phyloP scores from a whole-genome alignment of 139 green algal species.

The Volvox reticuliferus region DNA sequence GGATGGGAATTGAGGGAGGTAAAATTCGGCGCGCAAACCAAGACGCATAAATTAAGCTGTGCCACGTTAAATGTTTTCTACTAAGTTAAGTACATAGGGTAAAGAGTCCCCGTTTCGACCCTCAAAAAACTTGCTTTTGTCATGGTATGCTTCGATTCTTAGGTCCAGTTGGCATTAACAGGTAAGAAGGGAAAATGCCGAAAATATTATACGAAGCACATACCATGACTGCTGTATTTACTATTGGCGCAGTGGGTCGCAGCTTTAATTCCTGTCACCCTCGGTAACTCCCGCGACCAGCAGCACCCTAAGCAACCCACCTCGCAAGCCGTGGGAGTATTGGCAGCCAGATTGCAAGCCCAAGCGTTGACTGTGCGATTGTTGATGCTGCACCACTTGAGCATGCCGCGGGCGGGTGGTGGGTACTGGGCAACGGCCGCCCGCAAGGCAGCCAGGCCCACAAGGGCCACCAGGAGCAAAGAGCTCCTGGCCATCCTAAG shows the following conservation, averaged over 20 bases:
- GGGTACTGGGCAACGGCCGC: conserved; percentile 26
- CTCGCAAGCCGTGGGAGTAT: conserved; percentile 31
- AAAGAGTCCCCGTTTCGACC: too few species aligned
- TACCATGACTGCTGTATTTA: too few species aligned
- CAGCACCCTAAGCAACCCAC: conserved; percentile 12
- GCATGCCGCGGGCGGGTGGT: not conserved
- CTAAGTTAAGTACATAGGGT: too few species aligned
- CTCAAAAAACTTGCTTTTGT: too few species aligned
- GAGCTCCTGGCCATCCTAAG: conserved; percentile 42
- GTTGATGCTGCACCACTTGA: not conserved
- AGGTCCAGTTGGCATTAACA: too few species aligned
- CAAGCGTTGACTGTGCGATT: not conserved
- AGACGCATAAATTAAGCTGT: too few species aligned
- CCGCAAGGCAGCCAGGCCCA: conserved; percentile 32
- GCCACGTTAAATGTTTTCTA: too few species aligned
- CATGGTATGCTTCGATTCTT: too few species aligned
- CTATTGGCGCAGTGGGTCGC: not conserved
- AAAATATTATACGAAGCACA: too few species aligned
- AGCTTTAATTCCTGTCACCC: not conserved
- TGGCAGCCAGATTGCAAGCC: conserved; percentile 11
- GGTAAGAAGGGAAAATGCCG: too few species aligned
- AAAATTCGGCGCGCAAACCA: too few species aligned
- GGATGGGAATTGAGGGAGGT: too few species aligned
- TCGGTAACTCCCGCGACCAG: not conserved
- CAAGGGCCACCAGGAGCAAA: conserved; percentile 38